Conservation (phyloP, 805 yeast genomes). For the Schwanniomyces vanrijiae region DNA sequence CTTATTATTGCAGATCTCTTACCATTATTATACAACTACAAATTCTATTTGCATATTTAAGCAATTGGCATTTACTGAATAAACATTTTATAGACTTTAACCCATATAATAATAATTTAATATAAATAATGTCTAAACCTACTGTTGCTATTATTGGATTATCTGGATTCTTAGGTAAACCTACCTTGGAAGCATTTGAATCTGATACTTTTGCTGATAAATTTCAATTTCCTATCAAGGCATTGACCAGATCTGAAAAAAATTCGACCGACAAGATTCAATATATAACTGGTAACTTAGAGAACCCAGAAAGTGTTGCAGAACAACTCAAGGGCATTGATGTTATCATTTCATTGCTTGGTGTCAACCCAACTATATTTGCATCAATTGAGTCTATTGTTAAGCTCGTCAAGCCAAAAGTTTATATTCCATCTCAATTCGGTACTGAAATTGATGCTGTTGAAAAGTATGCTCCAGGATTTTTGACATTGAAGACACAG, state of each 20-base stretch:
- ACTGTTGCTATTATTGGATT: constrained; percentile 54
- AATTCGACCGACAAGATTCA: constrained; percentile 34
- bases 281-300: constrained; percentile 36
- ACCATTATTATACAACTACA: not conserved
- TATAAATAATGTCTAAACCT: constrained; percentile 9
- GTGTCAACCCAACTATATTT: constrained; percentile 28
- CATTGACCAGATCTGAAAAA: constrained; percentile 46
- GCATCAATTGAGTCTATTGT: constrained; percentile 39
- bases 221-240: constrained; percentile 48
- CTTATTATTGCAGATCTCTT: not conserved
- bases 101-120: not conserved
- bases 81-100: too few relatives aligned
- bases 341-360: constrained; percentile 48
- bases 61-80: not conserved
- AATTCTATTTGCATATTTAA: not conserved
- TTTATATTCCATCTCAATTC: constrained; percentile 62
- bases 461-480: constrained; percentile 29
- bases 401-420: constrained; percentile 42
- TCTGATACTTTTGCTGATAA: constrained; percentile 42
- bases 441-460: constrained; percentile 45
- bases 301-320: constrained; percentile 22
- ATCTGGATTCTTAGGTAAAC: constrained; percentile 52
- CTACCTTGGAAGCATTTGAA: constrained; percentile 45
- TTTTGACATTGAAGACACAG: constrained; percentile 28
- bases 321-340: constrained; percentile 48